These are phyloP conservation scores for Lonicera japonica DNA, from an alignment of 129 eudicot species.

Conservation along the genomic window DNA sequence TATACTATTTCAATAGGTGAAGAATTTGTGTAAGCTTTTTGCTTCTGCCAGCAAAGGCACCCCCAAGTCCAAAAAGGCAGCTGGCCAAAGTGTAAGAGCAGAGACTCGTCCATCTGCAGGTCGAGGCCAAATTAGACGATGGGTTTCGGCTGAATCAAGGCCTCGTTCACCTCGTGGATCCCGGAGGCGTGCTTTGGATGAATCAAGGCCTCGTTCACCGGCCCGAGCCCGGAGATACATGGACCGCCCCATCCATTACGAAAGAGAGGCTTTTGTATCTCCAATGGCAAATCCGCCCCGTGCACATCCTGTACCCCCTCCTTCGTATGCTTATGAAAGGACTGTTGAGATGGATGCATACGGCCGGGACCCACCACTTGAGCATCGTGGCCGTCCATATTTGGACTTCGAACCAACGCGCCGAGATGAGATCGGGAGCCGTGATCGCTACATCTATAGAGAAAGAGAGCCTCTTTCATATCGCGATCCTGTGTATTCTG, in stretches of 20 bases:
- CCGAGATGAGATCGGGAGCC: too few species aligned
- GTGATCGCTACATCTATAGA: constrained; percentile 32
- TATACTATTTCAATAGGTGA: constrained; percentile 54
- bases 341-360: constrained; percentile 29
- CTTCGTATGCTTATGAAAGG: constrained; percentile 37
- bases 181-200: constrained; percentile 7
- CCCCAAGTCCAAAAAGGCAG: constrained; percentile 13
- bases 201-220: constrained; percentile 25
- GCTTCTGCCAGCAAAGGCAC: constrained; percentile 31
- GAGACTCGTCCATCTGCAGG: constrained; percentile 14
- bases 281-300: constrained; percentile 22
- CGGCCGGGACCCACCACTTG: constrained; percentile 22
- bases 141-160: constrained; percentile 19
- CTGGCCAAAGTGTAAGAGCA: constrained; percentile 21
- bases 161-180: constrained; percentile 24
- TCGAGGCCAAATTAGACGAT: constrained; percentile 22
- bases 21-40: constrained; percentile 67
- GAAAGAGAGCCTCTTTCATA: constrained; percentile 41
- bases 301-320: constrained; percentile 20
- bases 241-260: constrained; percentile 30
- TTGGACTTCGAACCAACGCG: constrained; percentile 28
- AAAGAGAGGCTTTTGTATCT: constrained; percentile 23
- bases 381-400: constrained; percentile 24
- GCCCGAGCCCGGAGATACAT: constrained; percentile 23
- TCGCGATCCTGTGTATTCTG: constrained; percentile 32